Base-by-base conservation (phyloP, 2,329 filamentous ascomycete genomes). In the Scedosporium boydii region DNA sequence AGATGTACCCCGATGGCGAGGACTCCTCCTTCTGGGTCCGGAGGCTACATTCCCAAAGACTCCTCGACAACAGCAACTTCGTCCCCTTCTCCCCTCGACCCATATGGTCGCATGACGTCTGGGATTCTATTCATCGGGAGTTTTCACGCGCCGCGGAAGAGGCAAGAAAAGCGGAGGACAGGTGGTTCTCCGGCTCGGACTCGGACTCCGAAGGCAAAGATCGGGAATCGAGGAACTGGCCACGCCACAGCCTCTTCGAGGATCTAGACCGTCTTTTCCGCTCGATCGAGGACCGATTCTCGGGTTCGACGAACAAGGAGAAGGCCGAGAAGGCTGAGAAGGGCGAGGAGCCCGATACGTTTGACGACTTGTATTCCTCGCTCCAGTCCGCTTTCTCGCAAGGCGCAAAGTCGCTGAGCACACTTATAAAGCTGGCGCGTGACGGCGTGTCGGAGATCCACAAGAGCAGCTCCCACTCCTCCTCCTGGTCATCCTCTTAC, bases 21-120 rank as follows among this genome's bases (percentile, higher is more conserved):
- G 76, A 78, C 1, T 69, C 72, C 6, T 72, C 70, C 59, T 74
- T 77, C 51, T 82, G 78, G 77, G 69, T 77, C 29, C 70, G 71
- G 46, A 67, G 72, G 9, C 64, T 80, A 3, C 70, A 73, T 61
- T 71, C 71, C 6, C 73, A 75, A 62, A 70, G 74, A 0, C 71
- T 80, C 6, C 69, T 78, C 51, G 68, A 71, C 23, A 73, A 64
- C 68, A 75, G 64, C 59, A 66, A 64, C 63, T 58, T 69, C 42
- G 38, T 64, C 18, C 62, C 65, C 62, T 69, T 74, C 63, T 60
- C 62, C 63, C 63, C 46, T 67, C 34, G 29, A 59, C 26, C 62
- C 65, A 29, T 62, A 65, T 16, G 62, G 65, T 29, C 56, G 21
- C 60, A 67, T 7, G 69, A 70, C 46, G 73, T 66, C 21, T 63